These are phyloP conservation scores for Apiospora malaysiana DNA, from an alignment of 2,329 filamentous ascomycete species.

Conservation along the genomic window DNA sequence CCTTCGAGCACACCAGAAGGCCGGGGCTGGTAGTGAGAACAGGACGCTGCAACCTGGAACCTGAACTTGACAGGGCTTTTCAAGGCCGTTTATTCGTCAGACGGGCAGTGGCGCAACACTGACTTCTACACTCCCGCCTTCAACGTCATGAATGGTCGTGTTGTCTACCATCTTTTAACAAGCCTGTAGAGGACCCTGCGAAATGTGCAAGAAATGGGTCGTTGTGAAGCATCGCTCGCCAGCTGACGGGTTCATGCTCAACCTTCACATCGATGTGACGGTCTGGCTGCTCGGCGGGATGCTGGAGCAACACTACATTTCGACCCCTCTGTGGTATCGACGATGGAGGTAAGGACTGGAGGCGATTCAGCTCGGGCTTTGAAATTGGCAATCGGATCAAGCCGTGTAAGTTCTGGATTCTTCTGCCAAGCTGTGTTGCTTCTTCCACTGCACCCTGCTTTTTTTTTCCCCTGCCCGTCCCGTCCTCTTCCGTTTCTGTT, in stretches of 20 bases:
- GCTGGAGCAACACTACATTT: neutral
- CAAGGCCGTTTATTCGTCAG: conserved; percentile 43
- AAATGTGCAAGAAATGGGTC: neutral
- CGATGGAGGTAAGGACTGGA: neutral
- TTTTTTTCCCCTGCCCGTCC: conserved; percentile 32
- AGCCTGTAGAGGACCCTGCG: neutral
- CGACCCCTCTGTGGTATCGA: neutral
- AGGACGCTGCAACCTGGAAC: conserved; percentile 45
- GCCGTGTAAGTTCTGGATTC: neutral
- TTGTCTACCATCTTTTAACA: neutral
- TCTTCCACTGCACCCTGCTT: neutral
- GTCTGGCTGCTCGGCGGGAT: neutral
- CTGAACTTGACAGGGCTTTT: conserved; percentile 45
- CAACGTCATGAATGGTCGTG: neutral
- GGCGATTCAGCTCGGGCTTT: neutral
- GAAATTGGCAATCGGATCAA: conserved; percentile 9
- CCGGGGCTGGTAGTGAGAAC: conserved; percentile 49
- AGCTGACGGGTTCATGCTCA: neutral
- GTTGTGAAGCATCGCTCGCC: neutral
- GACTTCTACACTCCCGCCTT: neutral
- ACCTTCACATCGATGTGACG: neutral
- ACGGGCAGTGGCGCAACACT: conserved; percentile 27
- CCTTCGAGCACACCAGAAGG: conserved; percentile 36
- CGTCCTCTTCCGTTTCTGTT: conserved; percentile 41
- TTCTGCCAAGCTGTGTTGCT: conserved; percentile 21